Conservation (phyloP, 1,284 basidiomycete species). For the Leccinum subatratum region DNA sequence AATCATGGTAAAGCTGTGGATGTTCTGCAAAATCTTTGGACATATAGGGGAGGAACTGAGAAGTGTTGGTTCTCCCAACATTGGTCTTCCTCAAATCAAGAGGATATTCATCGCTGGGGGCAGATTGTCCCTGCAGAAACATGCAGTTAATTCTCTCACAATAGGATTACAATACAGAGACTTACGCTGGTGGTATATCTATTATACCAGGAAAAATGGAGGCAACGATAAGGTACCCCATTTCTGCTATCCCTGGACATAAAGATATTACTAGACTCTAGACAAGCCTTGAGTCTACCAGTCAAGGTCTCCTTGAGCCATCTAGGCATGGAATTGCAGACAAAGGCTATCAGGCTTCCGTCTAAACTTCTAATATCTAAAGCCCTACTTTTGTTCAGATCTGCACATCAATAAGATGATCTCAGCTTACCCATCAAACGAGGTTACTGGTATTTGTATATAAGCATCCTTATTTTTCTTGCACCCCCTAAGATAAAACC, state of each 20-base stretch:
- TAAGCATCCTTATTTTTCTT: too few relatives aligned
- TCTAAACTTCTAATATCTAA: too few relatives aligned
- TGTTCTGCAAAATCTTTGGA: not conserved
- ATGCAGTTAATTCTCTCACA: too few relatives aligned
- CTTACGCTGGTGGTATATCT: not conserved
- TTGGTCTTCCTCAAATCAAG: not conserved
- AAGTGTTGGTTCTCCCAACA: not conserved
- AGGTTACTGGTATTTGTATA: too few relatives aligned
- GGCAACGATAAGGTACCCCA: not conserved
- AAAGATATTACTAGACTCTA: not conserved
- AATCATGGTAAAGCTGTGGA: not conserved
- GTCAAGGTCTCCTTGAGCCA: not conserved
- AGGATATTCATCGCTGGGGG: not conserved
- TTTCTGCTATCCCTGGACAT: not conserved
- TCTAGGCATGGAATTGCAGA: not conserved
- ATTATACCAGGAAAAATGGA: not conserved
- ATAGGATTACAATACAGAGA: not conserved
- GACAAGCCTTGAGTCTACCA: not conserved
- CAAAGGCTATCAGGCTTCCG: too few relatives aligned
- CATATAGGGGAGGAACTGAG: not conserved
- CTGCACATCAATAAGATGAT: too few relatives aligned
- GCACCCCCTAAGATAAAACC: too few relatives aligned
- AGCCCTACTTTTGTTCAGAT: too few relatives aligned
- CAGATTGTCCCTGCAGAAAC: too few relatives aligned
- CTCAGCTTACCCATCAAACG: too few relatives aligned